Percentiles rank a stretch among this genome's conserved stretches.
Conservation (phyloP, 306 rosid species). For the Pyrus communis region DNA sequence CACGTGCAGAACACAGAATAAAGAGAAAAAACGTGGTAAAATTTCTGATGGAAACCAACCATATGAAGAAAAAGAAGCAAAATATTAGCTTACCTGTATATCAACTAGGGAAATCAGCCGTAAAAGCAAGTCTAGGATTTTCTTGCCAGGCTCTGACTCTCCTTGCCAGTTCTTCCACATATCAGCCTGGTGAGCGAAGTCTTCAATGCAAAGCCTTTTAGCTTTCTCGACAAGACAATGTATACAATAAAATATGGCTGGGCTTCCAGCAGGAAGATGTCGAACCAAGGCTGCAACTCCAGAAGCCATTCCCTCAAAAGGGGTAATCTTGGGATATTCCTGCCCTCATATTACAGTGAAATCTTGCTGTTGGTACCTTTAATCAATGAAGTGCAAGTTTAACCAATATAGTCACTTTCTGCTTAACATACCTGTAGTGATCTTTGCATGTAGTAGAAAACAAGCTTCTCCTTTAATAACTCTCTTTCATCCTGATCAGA, state of each 20-base stretch:
- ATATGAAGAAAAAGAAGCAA: background rate
- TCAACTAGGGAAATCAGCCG: slow-evolving; percentile 73
- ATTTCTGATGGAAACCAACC: background rate
- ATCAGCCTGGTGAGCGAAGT: slow-evolving; percentile 39
- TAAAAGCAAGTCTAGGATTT: slow-evolving; percentile 67
- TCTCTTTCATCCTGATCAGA: slow-evolving; percentile 34
- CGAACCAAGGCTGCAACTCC: slow-evolving; percentile 74
- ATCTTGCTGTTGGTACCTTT: background rate
- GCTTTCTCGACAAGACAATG: slow-evolving; percentile 64
- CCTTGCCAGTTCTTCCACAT: slow-evolving; percentile 74
- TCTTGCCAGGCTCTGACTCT: slow-evolving; percentile 79
- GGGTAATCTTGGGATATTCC: slow-evolving; percentile 86
- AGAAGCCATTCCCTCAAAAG: slow-evolving; percentile 93
- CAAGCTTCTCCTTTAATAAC: slow-evolving; percentile 83
- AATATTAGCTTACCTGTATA: slow-evolving; percentile 50
- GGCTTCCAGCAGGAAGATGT: slow-evolving; percentile 92
- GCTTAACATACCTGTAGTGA: slow-evolving; percentile 52
- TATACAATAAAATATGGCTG: slow-evolving; percentile 71
- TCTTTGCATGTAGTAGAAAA: slow-evolving; percentile 70
- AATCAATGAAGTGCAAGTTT: slow-evolving; percentile 5
- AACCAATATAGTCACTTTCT: background rate
- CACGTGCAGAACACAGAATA: background rate
- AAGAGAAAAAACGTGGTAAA: background rate
- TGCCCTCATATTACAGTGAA: slow-evolving; percentile 27
- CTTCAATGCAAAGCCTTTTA: slow-evolving; percentile 43